A percentile compares a stretch with the other conserved stretches of the same genome.
Conservation (phyloP, 2,329 filamentous ascomycete species). For the Exophiala bonariae region DNA sequence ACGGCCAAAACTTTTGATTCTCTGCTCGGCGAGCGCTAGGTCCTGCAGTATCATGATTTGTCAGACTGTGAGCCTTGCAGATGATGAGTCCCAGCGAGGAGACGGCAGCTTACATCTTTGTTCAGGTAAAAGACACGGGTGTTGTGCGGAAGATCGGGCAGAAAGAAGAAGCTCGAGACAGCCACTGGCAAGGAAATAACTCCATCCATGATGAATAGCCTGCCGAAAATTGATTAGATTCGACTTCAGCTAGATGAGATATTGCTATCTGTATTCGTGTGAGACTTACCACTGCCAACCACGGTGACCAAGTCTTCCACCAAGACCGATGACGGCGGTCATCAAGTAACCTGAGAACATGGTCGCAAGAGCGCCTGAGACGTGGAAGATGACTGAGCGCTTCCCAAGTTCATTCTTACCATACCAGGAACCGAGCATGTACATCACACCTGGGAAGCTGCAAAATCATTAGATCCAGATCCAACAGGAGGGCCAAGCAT, state of each 20-base stretch:
- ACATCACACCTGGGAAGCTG: slow-evolving; percentile 52
- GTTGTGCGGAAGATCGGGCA: slow-evolving; percentile 47
- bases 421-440: slow-evolving; percentile 55
- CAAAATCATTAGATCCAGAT: background rate
- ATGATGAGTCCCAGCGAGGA: too few relatives aligned
- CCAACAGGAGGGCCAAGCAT: too few relatives aligned
- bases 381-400: slow-evolving; percentile 53
- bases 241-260: too few relatives aligned
- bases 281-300: slow-evolving; percentile 52
- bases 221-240: background rate
- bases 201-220: slow-evolving; percentile 41
- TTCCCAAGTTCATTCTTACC: slow-evolving; percentile 52
- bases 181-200: slow-evolving; percentile 45
- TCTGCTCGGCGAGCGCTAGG: slow-evolving; percentile 44
- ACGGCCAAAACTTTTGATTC: slow-evolving; percentile 41
- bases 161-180: slow-evolving; percentile 43
- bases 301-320: slow-evolving; percentile 47
- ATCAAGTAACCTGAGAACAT: slow-evolving; percentile 55
- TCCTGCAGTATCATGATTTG: too few relatives aligned
- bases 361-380: slow-evolving; percentile 42
- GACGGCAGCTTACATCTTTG: slow-evolving; percentile 15
- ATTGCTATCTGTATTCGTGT: too few relatives aligned
- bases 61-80: background rate
- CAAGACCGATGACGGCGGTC: slow-evolving; percentile 52
- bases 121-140: slow-evolving; percentile 38